Conservation (phyloP, 148 eudicot species). For the Tetragonia tetragonoides region DNA sequence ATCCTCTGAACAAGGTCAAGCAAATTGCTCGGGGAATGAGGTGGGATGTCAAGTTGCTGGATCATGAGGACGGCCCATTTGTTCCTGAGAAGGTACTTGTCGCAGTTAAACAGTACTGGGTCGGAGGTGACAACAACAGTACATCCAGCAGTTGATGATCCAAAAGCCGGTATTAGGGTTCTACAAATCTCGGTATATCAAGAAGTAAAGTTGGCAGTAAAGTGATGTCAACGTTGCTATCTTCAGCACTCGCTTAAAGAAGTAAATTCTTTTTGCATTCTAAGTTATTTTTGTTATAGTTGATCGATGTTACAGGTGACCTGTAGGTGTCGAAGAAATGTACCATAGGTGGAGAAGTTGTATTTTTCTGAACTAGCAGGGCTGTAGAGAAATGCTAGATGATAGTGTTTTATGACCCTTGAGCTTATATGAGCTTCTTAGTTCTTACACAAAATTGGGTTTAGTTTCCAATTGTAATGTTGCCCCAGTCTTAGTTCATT, state of each 20-base stretch:
- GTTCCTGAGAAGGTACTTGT: constrained; percentile 70
- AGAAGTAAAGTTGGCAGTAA: neutral
- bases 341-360: constrained; percentile 21
- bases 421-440: constrained; percentile 11
- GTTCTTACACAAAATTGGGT: constrained; percentile 1
- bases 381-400: constrained; percentile 10
- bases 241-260: neutral
- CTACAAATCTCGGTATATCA: neutral
- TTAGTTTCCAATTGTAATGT: constrained; percentile 9
- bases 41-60: constrained; percentile 72
- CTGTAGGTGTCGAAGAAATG: constrained; percentile 7
- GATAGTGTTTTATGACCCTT: constrained; percentile 3
- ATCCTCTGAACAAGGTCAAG: constrained; percentile 63
- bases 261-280: constrained; percentile 7
- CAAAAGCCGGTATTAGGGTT: neutral
- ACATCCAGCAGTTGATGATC: constrained; percentile 27
- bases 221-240: neutral
- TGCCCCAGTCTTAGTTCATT: no score
- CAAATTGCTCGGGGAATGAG: constrained; percentile 72
- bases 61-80: constrained; percentile 89
- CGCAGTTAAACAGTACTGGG: constrained; percentile 72
- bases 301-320: constrained; percentile 10
- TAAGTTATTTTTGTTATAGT: neutral
- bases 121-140: constrained; percentile 38
- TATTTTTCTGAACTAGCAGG: constrained; percentile 14